Evolutionary conservation across 805 yeast species (phyloP).

Genomic region (Debaryomyces prosopidis): DNA sequence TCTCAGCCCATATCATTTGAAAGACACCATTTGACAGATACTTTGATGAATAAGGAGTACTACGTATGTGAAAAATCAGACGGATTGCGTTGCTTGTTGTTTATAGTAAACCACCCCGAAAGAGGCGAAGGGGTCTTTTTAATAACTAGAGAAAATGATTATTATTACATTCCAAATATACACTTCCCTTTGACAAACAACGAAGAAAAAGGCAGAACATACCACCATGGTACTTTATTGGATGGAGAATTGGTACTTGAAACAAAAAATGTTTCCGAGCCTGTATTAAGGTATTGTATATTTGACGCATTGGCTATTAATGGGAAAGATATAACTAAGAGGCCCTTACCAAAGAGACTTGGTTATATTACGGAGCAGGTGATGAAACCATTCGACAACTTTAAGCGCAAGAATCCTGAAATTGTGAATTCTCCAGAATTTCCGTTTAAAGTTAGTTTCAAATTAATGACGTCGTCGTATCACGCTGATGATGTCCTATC

Average conservation of each 20-base stretch:
- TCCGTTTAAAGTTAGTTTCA: constrained; percentile 85
- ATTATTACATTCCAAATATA: constrained; percentile 74
- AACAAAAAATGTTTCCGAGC: constrained; percentile 55
- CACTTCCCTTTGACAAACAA: constrained; percentile 69
- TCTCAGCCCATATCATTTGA: constrained; percentile 95
- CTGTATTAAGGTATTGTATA: constrained; percentile 68
- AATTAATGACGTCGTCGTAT: constrained; percentile 83
- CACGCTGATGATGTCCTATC: constrained; percentile 74
- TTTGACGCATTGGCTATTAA: constrained; percentile 90
- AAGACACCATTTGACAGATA: constrained; percentile 64
- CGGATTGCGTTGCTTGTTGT: constrained; percentile 83
- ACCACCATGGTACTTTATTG: constrained; percentile 83
- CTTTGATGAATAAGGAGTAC: constrained; percentile 71
- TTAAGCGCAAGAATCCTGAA: constrained; percentile 70
- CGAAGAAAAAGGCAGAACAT: constrained; percentile 49
- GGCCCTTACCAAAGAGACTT: constrained; percentile 76
- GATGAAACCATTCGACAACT: constrained; percentile 75
- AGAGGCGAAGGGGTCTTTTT: constrained; percentile 87
- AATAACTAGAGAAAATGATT: constrained; percentile 87
- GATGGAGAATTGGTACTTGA: constrained; percentile 94
- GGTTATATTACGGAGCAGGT: constrained; percentile 84
- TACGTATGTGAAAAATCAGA: constrained; percentile 96
- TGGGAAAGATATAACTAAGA: constrained; percentile 65
- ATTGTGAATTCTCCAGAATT: constrained; percentile 61
- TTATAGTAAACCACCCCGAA: constrained; percentile 63